Conservation (phyloP, 257 asterid species). For the Knoxia roxburghii region DNA sequence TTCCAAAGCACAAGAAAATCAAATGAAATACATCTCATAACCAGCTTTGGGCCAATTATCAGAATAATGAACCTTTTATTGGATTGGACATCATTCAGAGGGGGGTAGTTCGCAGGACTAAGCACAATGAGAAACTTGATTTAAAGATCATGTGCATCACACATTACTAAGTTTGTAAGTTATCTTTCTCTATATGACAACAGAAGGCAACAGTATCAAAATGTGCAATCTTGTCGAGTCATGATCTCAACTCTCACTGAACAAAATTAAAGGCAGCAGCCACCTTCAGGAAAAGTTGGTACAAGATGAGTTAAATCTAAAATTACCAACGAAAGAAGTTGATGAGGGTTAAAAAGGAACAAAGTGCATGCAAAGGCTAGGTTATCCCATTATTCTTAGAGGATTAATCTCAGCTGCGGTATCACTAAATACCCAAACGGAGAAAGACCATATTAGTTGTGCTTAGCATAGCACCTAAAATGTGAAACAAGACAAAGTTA, state of each 20-base stretch:
- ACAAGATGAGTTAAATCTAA: neutral
- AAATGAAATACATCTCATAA: neutral
- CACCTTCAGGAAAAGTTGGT: neutral
- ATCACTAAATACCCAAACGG: neutral
- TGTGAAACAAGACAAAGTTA: neutral
- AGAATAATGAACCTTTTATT: neutral
- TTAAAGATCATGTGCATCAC: neutral
- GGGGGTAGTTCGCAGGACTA: neutral
- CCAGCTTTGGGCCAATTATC: neutral
- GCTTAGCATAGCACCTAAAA: neutral
- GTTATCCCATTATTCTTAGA: neutral
- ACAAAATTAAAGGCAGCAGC: neutral
- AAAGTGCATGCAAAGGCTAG: neutral
- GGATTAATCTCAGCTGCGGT: neutral
- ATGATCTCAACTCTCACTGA: neutral
- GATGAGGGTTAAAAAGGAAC: neutral
- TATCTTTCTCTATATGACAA: neutral
- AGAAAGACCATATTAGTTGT: neutral
- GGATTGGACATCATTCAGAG: neutral
- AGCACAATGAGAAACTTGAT: neutral
- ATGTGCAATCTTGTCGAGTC: neutral
- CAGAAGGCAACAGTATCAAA: neutral
- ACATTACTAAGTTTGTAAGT: neutral
- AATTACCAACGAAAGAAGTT: neutral
- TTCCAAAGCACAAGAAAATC: neutral